A percentile compares a stretch with the other conserved stretches of the same genome.
Evolutionary conservation across 2,329 filamentous ascomycete genomes (phyloP).

Genomic region (Fusarium metavorans): DNA sequence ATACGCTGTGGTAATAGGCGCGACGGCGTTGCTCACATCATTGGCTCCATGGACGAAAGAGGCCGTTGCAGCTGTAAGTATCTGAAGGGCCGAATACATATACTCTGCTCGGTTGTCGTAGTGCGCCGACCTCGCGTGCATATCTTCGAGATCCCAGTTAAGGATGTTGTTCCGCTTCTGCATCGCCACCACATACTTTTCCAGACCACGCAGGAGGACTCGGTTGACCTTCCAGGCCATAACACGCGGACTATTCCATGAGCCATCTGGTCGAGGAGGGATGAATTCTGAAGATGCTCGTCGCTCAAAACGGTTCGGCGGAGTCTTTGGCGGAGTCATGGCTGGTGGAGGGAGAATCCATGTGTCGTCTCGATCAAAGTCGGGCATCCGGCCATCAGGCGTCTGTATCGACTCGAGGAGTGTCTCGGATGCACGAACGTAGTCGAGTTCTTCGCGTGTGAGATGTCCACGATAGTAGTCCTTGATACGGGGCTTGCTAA

Average conservation of each 20-base stretch:
- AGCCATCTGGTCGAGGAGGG: constrained; percentile 50
- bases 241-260: constrained; percentile 57
- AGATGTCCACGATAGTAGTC: constrained; percentile 64
- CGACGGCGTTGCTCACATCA: constrained; percentile 73
- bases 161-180: constrained; percentile 62
- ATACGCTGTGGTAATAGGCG: constrained; percentile 73
- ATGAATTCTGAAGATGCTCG: constrained; percentile 39
- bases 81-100: constrained; percentile 70
- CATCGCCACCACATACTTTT: constrained; percentile 60
- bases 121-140: constrained; percentile 68
- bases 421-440: constrained; percentile 50
- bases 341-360: constrained; percentile 50
- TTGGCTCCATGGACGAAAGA: constrained; percentile 78
- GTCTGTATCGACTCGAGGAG: constrained; percentile 52
- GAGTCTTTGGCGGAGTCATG: constrained; percentile 28
- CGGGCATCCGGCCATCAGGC: constrained; percentile 30
- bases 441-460: constrained; percentile 58
- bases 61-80: constrained; percentile 71
- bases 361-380: constrained; percentile 48
- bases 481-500: constrained; percentile 57
- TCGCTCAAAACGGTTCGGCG: constrained; percentile 16
- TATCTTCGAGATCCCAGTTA: constrained; percentile 61
- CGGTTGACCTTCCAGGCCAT: constrained; percentile 56
- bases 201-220: constrained; percentile 59
- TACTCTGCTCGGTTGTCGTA: constrained; percentile 73